These are phyloP conservation scores for Pestalotiopsis sp. DNA, from an alignment of 2,329 filamentous ascomycete species.

Conservation along the genomic window DNA sequence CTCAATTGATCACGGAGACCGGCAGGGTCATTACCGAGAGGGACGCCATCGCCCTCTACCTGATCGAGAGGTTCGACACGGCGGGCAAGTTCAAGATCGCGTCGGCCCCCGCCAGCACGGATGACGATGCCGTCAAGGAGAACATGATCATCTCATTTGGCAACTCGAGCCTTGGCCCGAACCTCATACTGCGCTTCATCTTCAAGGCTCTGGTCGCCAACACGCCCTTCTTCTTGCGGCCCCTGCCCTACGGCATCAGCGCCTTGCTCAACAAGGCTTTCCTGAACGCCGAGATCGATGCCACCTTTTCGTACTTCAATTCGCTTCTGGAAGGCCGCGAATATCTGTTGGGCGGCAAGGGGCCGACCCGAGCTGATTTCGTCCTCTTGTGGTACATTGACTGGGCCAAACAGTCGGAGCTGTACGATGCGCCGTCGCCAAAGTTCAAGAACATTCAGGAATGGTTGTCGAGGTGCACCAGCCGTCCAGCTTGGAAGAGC, in stretches of 20 bases:
- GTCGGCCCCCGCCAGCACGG: not conserved
- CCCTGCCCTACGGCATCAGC: slow-evolving; percentile 9
- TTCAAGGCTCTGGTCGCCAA: slow-evolving; percentile 10
- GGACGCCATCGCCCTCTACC: slow-evolving; percentile 22
- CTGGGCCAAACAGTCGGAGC: slow-evolving; percentile 16
- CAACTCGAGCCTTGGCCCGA: slow-evolving; percentile 14
- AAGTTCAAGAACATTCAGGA: slow-evolving; percentile 17
- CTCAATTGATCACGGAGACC: slow-evolving; percentile 19
- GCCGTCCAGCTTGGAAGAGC: slow-evolving; percentile 22
- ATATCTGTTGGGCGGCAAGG: slow-evolving; percentile 20
- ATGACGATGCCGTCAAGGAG: slow-evolving; percentile 20
- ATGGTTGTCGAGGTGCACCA: slow-evolving; percentile 17
- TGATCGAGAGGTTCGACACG: slow-evolving; percentile 20
- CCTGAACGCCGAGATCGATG: slow-evolving; percentile 19
- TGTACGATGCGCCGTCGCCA: slow-evolving; percentile 14
- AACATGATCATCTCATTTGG: slow-evolving; percentile 21
- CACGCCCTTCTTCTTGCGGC: slow-evolving; percentile 19
- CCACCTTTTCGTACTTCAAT: slow-evolving; percentile 16
- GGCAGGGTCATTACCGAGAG: slow-evolving; percentile 22
- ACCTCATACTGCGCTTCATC: slow-evolving; percentile 17
- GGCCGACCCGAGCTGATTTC: slow-evolving; percentile 22
- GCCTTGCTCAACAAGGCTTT: slow-evolving; percentile 16
- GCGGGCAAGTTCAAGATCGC: slow-evolving; percentile 17
- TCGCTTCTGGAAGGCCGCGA: slow-evolving; percentile 13
- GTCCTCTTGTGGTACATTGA: slow-evolving; percentile 19